These are phyloP conservation scores for barley (Hordeum vulgare) DNA, from an alignment of 176 grass and related monocot species.

Conservation along the genomic window DNA sequence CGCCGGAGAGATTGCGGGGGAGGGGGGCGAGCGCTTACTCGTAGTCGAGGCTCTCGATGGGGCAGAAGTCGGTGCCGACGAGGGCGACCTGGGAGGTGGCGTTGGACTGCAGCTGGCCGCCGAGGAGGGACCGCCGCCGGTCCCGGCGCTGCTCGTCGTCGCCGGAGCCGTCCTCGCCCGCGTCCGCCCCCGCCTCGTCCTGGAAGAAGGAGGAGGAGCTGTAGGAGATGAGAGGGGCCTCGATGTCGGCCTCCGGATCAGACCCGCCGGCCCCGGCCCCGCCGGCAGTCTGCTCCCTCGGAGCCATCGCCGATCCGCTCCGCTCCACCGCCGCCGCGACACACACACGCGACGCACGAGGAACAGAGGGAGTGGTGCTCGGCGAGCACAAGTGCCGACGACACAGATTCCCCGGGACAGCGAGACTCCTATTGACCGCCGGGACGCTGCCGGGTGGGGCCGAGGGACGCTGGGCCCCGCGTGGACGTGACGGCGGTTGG, in stretches of 20 bases:
- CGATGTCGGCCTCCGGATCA: conserved; percentile 38
- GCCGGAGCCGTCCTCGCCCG: conserved; percentile 18
- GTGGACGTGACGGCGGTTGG: not conserved
- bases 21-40: conserved; percentile 25
- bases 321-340: not conserved
- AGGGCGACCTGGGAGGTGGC: conserved; percentile 84
- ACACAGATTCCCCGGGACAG: not conserved
- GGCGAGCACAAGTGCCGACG: not conserved
- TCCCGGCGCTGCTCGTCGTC: conserved; percentile 20
- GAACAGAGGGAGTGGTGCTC: not conserved
- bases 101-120: conserved; percentile 49
- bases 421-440: not conserved
- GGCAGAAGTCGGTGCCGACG: conserved; percentile 63
- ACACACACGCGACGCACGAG: not conserved
- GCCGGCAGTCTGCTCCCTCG: conserved; percentile 11
- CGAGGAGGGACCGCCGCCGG: conserved; percentile 21
- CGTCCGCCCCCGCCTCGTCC: not conserved
- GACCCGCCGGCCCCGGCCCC: not conserved
- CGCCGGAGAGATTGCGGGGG: not conserved
- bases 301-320: conserved; percentile 9
- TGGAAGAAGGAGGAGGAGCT: conserved; percentile 25
- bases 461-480: not conserved
- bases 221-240: conserved; percentile 24
- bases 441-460: not conserved
- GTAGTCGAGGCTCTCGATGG: conserved; percentile 96